Base-by-base conservation (phyloP, 2,329 filamentous ascomycete genomes). In the Hymenoscyphus repandus region DNA sequence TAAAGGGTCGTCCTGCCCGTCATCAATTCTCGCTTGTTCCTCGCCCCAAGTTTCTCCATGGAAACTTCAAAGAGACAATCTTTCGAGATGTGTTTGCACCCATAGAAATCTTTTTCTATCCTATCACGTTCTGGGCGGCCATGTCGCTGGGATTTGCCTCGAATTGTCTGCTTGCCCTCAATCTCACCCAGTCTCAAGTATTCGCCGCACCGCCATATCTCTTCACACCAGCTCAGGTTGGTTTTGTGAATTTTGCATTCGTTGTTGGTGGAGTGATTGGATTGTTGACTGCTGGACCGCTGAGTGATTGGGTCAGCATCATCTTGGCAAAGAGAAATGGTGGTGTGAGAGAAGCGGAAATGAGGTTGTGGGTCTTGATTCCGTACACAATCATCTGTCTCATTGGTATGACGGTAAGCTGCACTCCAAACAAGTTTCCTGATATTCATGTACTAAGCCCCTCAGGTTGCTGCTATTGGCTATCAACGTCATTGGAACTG, bases 101-200 rank as follows among this genome's bases (percentile, higher is more conserved):
- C 0, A 82, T 78, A 74, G 81, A 83, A 58, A 69, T 85, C 1
- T 77, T 82, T 61, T 58, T 72, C 0, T 85, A 80, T 64, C 82
- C 82, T 0, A 84, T 85, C 51, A 76, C 85, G 38, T 74, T 83
- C 55, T 80, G 82, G 51, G 72, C 81, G 1, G 73, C 78, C 13
- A 84, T 85, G 57, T 74, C 82, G 22, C 78, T 83, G 6, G 79
- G 75, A 20, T 85, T 79, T 78, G 73, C 72, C 7, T 79, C 78
- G 49, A 77, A 72, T 38, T 74, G 68, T 18, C 82, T 83, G 66
- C 67, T 85, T 0, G 64, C 64, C 4, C 53, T 84, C 60, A 85
- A 85, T 64, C 69, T 85, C n/a, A 83, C 79, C 0, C 74, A 76
- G 58, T 70, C 70, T 6, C 68, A 74, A 57, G 59, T 67, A 20